These are phyloP conservation scores for Yarrowia deformans DNA, from an alignment of 805 yeast genomes.

Conservation along the genomic window DNA sequence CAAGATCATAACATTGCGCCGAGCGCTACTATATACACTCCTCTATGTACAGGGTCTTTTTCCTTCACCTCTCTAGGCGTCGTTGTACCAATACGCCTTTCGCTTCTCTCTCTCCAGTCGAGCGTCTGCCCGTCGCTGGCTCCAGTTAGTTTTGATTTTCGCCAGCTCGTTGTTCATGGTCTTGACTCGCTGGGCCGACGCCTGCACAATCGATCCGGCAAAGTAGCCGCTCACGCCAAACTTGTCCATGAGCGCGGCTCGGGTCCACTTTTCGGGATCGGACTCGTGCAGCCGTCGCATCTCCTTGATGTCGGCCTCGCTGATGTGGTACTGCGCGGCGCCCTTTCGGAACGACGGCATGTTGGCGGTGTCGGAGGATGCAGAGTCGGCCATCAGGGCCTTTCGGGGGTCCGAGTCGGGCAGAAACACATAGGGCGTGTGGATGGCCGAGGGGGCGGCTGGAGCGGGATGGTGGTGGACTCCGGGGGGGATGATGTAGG, in stretches of 20 bases:
- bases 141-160: constrained; percentile 59
- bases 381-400: constrained; percentile 43
- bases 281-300: constrained; percentile 61
- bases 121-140: constrained; percentile 56
- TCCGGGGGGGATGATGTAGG: constrained; percentile 64
- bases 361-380: background rate
- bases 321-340: constrained; percentile 61
- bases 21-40: constrained; percentile 1
- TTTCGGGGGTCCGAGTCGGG: constrained; percentile 66
- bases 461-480: constrained; percentile 69
- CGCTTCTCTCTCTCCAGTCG: constrained; percentile 66
- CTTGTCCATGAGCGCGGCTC: constrained; percentile 65
- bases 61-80: constrained; percentile 50
- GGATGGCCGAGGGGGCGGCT: constrained; percentile 61
- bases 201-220: constrained; percentile 60
- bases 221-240: constrained; percentile 61
- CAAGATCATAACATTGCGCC: background rate
- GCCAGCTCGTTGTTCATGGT: constrained; percentile 59
- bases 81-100: constrained; percentile 68
- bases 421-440: constrained; percentile 74
- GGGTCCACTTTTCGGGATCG: constrained; percentile 70
- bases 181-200: constrained; percentile 51
- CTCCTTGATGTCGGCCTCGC: constrained; percentile 63
- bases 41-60: constrained; percentile 16
- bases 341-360: constrained; percentile 53